Conservation (phyloP, 306 rosid genomes). For the Senna siamea region DNA sequence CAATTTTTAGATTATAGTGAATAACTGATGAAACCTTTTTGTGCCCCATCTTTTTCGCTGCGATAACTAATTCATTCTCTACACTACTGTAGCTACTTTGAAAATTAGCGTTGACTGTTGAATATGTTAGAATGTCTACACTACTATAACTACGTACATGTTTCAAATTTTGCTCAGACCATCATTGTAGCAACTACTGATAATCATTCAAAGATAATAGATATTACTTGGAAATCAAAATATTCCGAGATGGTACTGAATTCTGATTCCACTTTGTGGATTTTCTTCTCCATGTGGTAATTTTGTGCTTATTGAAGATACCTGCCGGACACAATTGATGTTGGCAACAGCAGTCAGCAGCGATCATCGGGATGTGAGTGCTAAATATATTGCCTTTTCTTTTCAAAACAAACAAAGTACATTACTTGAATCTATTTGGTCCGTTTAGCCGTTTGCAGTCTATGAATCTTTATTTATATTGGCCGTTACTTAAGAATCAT, state of each 20-base stretch:
- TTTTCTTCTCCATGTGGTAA: conserved; percentile 40
- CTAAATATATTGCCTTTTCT: conserved; percentile 56
- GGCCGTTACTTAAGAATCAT: conserved; percentile 54
- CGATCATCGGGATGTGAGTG: conserved; percentile 94
- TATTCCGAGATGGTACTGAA: conserved; percentile 33
- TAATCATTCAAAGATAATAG: conserved; percentile 9
- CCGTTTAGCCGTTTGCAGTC: conserved; percentile 43
- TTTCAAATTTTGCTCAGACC: neutral
- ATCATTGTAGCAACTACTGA: conserved; percentile 17
- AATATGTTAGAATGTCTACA: conserved; percentile 10
- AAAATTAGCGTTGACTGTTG: conserved; percentile 17
- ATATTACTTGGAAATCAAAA: conserved; percentile 17
- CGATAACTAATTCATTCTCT: neutral
- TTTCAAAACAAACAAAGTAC: conserved; percentile 48
- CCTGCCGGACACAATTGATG: conserved; percentile 98
- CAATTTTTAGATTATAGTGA: no score
- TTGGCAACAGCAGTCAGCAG: conserved; percentile 75
- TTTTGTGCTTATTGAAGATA: conserved; percentile 58
- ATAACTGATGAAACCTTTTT: neutral
- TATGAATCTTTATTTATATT: conserved; percentile 54
- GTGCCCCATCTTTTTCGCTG: neutral
- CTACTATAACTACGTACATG: neutral
- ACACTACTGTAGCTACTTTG: conserved; percentile 4
- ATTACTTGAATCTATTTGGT: conserved; percentile 41
- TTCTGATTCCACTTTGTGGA: conserved; percentile 33